Evolutionary conservation across 345 rosid species (phyloP).

Genomic region (Gynandropsis gynandra): DNA sequence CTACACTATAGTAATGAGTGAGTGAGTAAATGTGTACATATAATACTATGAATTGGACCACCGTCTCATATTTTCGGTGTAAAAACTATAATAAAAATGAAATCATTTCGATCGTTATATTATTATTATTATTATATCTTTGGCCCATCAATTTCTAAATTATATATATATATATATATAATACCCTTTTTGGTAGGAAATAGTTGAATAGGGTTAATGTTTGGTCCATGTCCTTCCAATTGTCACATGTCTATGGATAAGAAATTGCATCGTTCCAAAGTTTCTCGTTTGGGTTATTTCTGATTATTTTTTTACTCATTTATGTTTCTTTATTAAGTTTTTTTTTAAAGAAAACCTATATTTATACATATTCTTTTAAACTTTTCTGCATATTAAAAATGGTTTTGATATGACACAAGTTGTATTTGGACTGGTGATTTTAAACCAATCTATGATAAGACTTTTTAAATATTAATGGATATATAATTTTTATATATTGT

Average conservation of each 20-base stretch:
- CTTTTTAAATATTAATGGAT: no score
- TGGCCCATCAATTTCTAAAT: conserved; percentile 9
- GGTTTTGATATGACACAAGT: no score
- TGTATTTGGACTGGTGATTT: no score
- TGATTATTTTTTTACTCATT: neutral
- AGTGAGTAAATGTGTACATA: neutral
- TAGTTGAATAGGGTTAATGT: conserved; percentile 19
- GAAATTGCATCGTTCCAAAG: conserved; percentile 4
- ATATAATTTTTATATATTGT: no score
- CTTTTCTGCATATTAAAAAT: no score
- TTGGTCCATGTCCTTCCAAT: conserved; percentile 16
- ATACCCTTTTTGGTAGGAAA: neutral
- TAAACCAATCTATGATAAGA: no score
- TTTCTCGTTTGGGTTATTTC: neutral
- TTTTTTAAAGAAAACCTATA: no score
- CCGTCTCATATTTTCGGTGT: neutral
- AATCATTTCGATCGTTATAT: neutral
- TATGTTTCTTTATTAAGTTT: neutral
- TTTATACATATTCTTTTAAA: no score
- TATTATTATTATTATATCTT: conserved; percentile 6
- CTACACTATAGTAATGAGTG: no score
- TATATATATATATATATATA: no score
- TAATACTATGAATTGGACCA: conserved; percentile 4
- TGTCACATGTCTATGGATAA: conserved; percentile 21
- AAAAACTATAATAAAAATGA: neutral